A percentile compares a stretch with the other conserved stretches of the same genome.
Conservation (phyloP, 179 eudicot species). For the Nepenthes alata region DNA sequence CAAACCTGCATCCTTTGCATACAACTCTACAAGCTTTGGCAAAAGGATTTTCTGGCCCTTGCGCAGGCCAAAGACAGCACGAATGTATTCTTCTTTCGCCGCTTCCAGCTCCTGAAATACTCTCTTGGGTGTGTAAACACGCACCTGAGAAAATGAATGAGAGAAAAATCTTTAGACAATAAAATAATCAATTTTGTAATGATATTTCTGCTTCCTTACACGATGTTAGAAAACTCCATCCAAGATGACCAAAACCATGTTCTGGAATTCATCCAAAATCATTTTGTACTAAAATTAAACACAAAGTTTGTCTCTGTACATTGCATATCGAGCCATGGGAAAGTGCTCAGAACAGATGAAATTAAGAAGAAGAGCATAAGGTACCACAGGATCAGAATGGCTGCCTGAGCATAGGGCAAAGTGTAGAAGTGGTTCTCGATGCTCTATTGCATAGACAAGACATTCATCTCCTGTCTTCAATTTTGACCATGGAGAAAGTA, state of each 20-base stretch:
- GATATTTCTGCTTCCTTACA: neutral
- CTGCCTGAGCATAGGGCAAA: conserved; percentile 85
- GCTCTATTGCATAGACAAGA: conserved; percentile 64
- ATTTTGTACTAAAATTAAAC: too few species aligned
- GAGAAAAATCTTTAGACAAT: neutral
- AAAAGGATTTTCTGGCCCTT: conserved; percentile 64
- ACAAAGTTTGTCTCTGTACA: too few species aligned
- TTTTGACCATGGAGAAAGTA: conserved; percentile 63
- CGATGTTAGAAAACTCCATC: too few species aligned
- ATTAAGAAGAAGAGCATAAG: neutral
- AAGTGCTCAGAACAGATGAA: neutral
- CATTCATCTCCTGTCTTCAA: conserved; percentile 57
- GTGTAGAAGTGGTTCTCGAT: conserved; percentile 80
- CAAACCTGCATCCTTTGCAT: conserved; percentile 63
- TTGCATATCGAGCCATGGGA: too few species aligned
- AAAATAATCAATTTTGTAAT: neutral
- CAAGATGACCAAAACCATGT: too few species aligned
- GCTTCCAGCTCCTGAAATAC: conserved; percentile 58
- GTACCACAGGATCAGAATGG: conserved; percentile 97
- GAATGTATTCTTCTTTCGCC: conserved; percentile 76
- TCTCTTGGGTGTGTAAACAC: conserved; percentile 65
- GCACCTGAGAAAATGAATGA: conserved; percentile 29
- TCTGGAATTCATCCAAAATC: too few species aligned
- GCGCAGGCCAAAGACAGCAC: conserved; percentile 72
- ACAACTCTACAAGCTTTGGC: conserved; percentile 68